Evolutionary conservation across 73 alveolate genomes (phyloP).

Genomic region (Blepharisma stoltei): DNA sequence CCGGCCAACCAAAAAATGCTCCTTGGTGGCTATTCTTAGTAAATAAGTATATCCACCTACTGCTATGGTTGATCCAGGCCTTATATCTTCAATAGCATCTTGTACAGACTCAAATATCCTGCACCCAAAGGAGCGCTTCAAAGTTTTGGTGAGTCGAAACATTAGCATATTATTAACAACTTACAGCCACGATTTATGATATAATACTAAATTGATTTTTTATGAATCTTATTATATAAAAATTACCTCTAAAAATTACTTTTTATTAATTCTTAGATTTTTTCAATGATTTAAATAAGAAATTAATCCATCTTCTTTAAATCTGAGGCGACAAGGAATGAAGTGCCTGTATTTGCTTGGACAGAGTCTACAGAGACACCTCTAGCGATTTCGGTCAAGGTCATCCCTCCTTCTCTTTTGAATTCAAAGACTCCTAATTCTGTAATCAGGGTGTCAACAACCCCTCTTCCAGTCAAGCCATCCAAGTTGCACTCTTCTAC

Average conservation of each 20-base stretch:
- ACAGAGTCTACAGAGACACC: slow-evolving; percentile 35
- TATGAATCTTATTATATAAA: too few species aligned
- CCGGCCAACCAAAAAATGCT: too few species aligned
- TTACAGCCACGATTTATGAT: too few species aligned
- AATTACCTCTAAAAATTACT: too few species aligned
- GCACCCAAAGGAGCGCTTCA: not conserved
- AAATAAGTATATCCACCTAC: slow-evolving; percentile 92
- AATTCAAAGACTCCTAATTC: slow-evolving; percentile 48
- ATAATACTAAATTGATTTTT: too few species aligned
- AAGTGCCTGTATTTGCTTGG: slow-evolving; percentile 32
- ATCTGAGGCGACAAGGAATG: too few species aligned
- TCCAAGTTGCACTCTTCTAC: slow-evolving; percentile 63
- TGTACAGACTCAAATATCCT: not conserved
- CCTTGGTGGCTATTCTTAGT: too few species aligned
- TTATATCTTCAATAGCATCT: slow-evolving; percentile 54
- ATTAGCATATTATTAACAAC: too few species aligned
- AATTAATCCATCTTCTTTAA: not conserved
- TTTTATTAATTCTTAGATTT: too few species aligned
- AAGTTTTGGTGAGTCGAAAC: too few species aligned
- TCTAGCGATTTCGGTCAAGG: slow-evolving; percentile 39
- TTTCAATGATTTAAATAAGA: too few species aligned
- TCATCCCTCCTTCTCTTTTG: slow-evolving; percentile 25
- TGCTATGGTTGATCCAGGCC: slow-evolving; percentile 61
- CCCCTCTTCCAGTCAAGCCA: slow-evolving; percentile 71
- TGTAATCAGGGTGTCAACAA: slow-evolving; percentile 67